Conservation (phyloP, 192 early-diverging fungal species). For the Entophlyctis luteolus region DNA sequence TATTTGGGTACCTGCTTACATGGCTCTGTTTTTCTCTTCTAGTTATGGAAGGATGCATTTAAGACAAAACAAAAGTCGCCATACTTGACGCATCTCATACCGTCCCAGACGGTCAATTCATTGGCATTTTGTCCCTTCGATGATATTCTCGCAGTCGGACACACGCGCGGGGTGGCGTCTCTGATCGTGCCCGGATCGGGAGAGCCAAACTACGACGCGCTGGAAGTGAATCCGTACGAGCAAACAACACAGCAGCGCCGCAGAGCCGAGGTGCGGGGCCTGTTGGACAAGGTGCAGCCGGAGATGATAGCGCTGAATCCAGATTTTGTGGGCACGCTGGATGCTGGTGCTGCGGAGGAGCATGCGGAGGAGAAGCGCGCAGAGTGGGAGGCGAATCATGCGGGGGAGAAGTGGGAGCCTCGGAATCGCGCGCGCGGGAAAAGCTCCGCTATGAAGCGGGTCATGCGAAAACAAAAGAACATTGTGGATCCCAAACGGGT, state of each 20-base stretch:
- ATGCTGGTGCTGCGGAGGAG: constrained; percentile 60
- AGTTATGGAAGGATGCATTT: constrained; percentile 88
- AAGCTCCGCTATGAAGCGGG: constrained; percentile 72
- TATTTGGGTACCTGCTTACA: background rate
- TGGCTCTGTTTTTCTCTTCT: background rate
- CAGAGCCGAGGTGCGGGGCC: constrained; percentile 78
- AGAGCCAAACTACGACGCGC: constrained; percentile 93
- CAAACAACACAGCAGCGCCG: constrained; percentile 84
- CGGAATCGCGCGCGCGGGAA: constrained; percentile 64
- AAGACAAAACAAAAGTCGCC: constrained; percentile 69
- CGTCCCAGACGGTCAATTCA: constrained; percentile 48
- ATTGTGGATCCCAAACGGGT: constrained; percentile 74
- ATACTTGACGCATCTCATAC: constrained; percentile 79
- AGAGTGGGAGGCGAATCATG: constrained; percentile 55
- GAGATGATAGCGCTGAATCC: constrained; percentile 89
- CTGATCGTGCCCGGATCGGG: constrained; percentile 88
- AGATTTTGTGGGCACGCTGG: constrained; percentile 73
- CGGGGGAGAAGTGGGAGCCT: constrained; percentile 51
- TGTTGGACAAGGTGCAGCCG: constrained; percentile 91
- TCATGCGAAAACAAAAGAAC: constrained; percentile 74
- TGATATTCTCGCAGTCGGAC: constrained; percentile 86
- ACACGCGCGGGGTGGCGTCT: constrained; percentile 70
- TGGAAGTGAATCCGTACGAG: constrained; percentile 83
- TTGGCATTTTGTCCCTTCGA: constrained; percentile 90
- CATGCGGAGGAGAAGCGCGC: constrained; percentile 53